Evolutionary conservation across 1,139 yeast genomes (phyloP), one percentile per base, ranked within the genome.

Genomic region (Candida tetrigidarum): DNA sequence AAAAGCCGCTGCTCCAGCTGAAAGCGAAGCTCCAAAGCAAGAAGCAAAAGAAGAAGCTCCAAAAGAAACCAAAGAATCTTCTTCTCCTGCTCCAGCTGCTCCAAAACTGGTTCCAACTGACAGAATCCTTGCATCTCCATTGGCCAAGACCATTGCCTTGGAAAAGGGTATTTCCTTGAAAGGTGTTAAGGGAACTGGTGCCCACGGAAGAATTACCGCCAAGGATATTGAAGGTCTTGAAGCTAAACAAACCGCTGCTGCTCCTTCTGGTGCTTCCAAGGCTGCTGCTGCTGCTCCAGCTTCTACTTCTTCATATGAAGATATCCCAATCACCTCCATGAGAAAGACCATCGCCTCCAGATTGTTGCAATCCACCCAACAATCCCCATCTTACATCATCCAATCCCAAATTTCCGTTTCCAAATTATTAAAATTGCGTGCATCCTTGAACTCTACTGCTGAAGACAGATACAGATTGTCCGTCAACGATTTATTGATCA

Each of bases 311-410:
- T 54, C 82, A 23, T 91, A 74, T 71, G 85, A 80, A 62, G 99
- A 93, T 66, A 81, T 84, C 50, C 97, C 96, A 62, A 78, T 93
- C 66, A 76, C 96, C 49, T 79, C 80, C 62, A 93, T 93, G 98
- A 88, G 99, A 78, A 85, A 85, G 73, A 88, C 95, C 56, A 93
- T 93, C 62, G 97, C 96, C 56, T 69, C 83, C 63, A 88, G 99
- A 75, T 80, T 93, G 59, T 74, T 87, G 54, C 84, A 87, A 67
- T 91, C 97, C 42, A 87, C 93, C 60, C 89, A 82, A 67, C 81
- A 81, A 57, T 83, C 90, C 52, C 99, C 99, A 60, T 86, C 96
- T 50, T 93, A 90, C 76, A 86, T 91, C 64, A 93, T 95, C 46
- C 87, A 96, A 38, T 87, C 97, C 34, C 80, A 83, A 50, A 79